Base-by-base conservation (phyloP, 306 rosid genomes). In the Vigna nakashimae region DNA sequence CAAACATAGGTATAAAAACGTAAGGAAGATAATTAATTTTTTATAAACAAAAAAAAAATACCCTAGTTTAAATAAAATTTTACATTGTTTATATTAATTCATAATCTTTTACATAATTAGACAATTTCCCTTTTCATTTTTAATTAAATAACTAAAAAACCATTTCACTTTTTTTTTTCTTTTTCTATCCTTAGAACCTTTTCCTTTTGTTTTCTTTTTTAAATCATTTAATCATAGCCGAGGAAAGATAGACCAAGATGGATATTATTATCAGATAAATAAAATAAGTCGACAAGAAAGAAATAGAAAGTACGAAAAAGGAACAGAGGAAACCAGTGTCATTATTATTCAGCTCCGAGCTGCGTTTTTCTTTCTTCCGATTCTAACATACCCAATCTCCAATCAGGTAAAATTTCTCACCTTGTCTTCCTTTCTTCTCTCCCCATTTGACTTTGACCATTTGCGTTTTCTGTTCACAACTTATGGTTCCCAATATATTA, bases 321-420 rank as follows among this genome's bases (percentile, higher is more conserved):
- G 36, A 12, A 11, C 36, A 22, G 26, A 62, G 65, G 17, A 7
- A 42, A 43, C 52, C 14, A 40, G 79, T 55, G 53, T 69, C 81
- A 75, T 51, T 5, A 59, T 38, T 81, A 49, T 58, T 81, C 42
- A 59, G 74, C 80, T 73, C 50, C 11, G 10, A 34, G 76, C 14
- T 13, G 51, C 9, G 51, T 36, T 65, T 12, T 15, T 42, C 15
- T 18, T 18, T 76, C 77, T 63, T 48, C 60, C 15, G 14, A 22
- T 17, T 3, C 30, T 13, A 7, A 16, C 84, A 10, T 4, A 16
- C 53, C 55, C 38, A 0, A 1, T 34, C 55, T 75, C 75, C 46
- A 50, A 22, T 43, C 77, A 13, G 74, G 70, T 67, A 66, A 81
- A 74, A 14, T 7, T 48, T 58, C 22, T 71, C 38, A 22, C 16